Evolutionary conservation across 352 stramenopile genomes (phyloP).

Genomic region (Globisporangium nodosum): DNA sequence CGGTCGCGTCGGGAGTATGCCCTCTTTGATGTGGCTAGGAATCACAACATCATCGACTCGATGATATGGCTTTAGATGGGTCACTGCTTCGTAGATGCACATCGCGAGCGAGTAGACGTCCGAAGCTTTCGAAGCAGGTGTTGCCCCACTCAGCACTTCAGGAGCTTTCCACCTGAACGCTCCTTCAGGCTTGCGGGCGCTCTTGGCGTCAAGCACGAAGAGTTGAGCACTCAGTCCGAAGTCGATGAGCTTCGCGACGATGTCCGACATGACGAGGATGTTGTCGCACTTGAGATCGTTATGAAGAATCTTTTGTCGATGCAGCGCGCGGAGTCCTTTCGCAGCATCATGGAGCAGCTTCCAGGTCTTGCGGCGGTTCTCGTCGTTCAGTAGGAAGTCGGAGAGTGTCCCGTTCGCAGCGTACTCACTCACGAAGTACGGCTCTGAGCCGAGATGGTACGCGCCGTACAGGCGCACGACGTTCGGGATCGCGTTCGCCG

Average conservation of each 20-base stretch:
- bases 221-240: background rate
- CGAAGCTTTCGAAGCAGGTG: too few relatives aligned
- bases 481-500: background rate
- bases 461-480: background rate
- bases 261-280: background rate
- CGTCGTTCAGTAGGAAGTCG: background rate
- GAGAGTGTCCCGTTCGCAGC: background rate
- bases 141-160: too few relatives aligned
- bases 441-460: background rate
- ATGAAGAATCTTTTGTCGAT: background rate
- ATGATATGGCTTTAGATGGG: too few relatives aligned
- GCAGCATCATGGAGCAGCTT: background rate
- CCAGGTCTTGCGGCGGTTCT: background rate
- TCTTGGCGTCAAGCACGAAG: background rate
- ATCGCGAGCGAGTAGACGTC: too few relatives aligned
- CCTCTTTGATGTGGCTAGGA: too few relatives aligned
- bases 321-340: background rate
- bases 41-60: too few relatives aligned
- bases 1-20: background rate
- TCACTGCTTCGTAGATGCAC: too few relatives aligned
- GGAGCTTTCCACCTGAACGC: background rate
- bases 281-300: slow-evolving; percentile 2
- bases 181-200: too few relatives aligned
- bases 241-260: background rate
- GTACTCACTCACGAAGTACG: background rate